Evolutionary conservation across 129 eudicot species (phyloP).

Genomic region (Dittrichia graveolens): DNA sequence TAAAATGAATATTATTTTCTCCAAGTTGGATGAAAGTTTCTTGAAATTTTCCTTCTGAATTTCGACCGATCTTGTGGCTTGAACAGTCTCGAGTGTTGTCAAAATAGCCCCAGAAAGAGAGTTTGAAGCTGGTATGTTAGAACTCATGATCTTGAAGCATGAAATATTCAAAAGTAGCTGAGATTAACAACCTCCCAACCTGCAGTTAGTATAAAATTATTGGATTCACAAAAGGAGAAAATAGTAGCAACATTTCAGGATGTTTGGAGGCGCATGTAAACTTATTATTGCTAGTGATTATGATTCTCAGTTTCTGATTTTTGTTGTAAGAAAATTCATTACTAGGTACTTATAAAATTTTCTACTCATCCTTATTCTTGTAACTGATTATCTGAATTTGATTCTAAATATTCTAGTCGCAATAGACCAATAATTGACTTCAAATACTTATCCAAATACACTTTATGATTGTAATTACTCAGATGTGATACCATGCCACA

Average conservation of each 20-base stretch:
- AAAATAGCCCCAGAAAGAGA: slow-evolving; percentile 24
- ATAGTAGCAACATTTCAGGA: neutral
- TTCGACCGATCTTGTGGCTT: slow-evolving; percentile 28
- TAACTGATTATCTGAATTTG: no score
- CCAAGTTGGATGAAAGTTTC: slow-evolving; percentile 35
- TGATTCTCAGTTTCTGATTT: no score
- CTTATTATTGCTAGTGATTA: no score
- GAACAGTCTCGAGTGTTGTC: slow-evolving; percentile 26
- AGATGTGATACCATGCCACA: no score
- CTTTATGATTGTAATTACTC: no score
- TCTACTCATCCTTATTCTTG: no score
- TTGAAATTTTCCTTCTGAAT: slow-evolving; percentile 42
- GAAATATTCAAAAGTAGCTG: slow-evolving; percentile 11
- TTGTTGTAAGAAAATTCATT: no score
- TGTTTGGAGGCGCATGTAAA: slow-evolving; percentile 2
- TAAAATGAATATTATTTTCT: slow-evolving; percentile 19
- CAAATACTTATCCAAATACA: no score
- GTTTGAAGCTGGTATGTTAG: slow-evolving; percentile 22
- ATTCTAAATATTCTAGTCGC: no score
- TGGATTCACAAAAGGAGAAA: neutral
- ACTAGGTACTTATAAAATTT: no score
- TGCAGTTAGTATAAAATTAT: slow-evolving; percentile 8
- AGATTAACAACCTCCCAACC: slow-evolving; percentile 18
- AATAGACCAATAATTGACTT: no score
- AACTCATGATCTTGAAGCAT: slow-evolving; percentile 18